A percentile compares a stretch with the other conserved stretches of the same genome.
Conservation (phyloP, 2,329 filamentous ascomycete genomes). For the Fusarium subtropicale region DNA sequence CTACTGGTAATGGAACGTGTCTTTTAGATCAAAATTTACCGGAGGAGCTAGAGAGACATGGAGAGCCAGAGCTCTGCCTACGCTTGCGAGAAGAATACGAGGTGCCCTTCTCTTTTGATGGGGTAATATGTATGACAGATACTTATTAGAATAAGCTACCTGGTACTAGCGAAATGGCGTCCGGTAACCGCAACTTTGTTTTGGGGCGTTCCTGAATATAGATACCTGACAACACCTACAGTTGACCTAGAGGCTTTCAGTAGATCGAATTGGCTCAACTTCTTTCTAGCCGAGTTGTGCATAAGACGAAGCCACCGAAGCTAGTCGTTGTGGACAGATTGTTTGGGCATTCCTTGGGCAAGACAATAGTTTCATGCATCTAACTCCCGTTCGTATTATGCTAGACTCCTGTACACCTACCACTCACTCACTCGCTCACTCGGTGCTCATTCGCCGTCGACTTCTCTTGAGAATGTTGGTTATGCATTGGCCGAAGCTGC, state of each 20-base stretch:
- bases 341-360: neutral
- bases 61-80: neutral
- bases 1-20: neutral
- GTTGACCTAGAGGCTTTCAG: slow-evolving; percentile 2
- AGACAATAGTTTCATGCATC: slow-evolving; percentile 5
- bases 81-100: slow-evolving; percentile 1
- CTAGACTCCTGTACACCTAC: neutral
- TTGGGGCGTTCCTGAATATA: slow-evolving; percentile 21
- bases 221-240: neutral
- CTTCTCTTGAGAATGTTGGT: slow-evolving; percentile 13
- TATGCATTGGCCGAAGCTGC: slow-evolving; percentile 33
- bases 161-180: slow-evolving; percentile 17
- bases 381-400: neutral
- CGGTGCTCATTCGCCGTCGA: neutral
- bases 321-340: neutral
- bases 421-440: neutral
- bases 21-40: neutral
- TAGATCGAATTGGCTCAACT: slow-evolving; percentile 7
- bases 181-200: slow-evolving; percentile 28
- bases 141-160: slow-evolving; percentile 13
- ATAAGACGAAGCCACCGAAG: neutral
- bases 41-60: neutral
- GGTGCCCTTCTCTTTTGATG: slow-evolving; percentile 1
- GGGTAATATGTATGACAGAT: neutral
- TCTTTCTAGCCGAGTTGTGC: neutral